These are phyloP conservation scores for Ustilago loliicola DNA, from an alignment of 1,284 basidiomycete genomes.

Conservation along the genomic window DNA sequence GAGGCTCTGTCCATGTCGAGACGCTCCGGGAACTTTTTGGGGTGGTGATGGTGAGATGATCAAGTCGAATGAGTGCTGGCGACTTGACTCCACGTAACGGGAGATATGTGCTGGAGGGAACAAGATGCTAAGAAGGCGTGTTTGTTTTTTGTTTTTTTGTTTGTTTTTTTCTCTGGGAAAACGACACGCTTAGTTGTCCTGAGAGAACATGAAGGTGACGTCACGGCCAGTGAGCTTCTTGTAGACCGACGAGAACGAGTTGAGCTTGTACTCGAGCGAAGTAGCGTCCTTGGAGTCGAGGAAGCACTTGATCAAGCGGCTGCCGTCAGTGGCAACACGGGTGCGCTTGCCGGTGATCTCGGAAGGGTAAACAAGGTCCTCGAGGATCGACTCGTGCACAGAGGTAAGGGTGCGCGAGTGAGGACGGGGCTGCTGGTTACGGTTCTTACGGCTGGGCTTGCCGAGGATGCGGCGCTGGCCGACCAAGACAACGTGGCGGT, in stretches of 20 bases:
- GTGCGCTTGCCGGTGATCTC: slow-evolving; percentile 99
- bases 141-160: background rate
- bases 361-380: slow-evolving; percentile 98
- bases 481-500: slow-evolving; percentile 98
- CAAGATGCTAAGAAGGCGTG: background rate
- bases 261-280: slow-evolving; percentile 99
- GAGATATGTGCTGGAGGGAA: slow-evolving; percentile 8
- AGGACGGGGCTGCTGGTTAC: slow-evolving; percentile 94
- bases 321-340: slow-evolving; percentile 73
- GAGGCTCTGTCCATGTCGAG: slow-evolving; percentile 4
- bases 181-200: slow-evolving; percentile 54
- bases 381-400: slow-evolving; percentile 97
- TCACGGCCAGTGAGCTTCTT: slow-evolving; percentile 94
- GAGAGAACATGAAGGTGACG: slow-evolving; percentile 74
- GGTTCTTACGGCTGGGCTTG: slow-evolving; percentile 94
- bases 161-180: background rate
- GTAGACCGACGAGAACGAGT: slow-evolving; percentile 95
- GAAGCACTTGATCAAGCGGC: slow-evolving; percentile 74
- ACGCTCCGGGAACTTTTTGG: slow-evolving; percentile 23
- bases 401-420: slow-evolving; percentile 95
- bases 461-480: slow-evolving; percentile 98
- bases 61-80: slow-evolving; percentile 13
- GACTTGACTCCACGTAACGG: background rate
- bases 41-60: slow-evolving; percentile 6
- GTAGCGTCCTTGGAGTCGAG: slow-evolving; percentile 98